phyloP scores from a whole-genome alignment of 805 yeast genomes.

The Clavispora asparagi region DNA sequence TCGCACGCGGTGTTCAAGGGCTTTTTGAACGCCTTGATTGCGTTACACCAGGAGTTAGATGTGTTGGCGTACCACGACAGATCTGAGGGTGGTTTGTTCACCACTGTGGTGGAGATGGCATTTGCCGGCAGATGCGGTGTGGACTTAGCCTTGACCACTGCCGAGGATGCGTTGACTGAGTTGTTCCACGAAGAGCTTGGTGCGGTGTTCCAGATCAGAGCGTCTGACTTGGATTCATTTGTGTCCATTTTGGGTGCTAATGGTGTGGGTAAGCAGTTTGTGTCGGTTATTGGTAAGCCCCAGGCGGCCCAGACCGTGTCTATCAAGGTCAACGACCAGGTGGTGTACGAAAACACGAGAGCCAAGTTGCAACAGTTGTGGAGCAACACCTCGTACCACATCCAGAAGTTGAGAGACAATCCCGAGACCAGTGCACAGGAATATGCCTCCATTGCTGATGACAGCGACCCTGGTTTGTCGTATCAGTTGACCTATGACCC shows the following conservation, averaged over 20 bases:
- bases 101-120: slow-evolving; percentile 89
- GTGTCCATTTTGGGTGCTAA: slow-evolving; percentile 47
- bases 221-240: slow-evolving; percentile 51
- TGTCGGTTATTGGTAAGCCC: slow-evolving; percentile 69
- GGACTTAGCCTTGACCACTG: slow-evolving; percentile 42
- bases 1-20: slow-evolving; percentile 57
- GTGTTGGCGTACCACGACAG: slow-evolving; percentile 92
- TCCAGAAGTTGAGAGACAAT: slow-evolving; percentile 91
- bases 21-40: slow-evolving; percentile 63
- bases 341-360: slow-evolving; percentile 52
- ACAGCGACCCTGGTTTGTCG: slow-evolving; percentile 83
- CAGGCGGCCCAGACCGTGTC: slow-evolving; percentile 46
- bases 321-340: slow-evolving; percentile 42
- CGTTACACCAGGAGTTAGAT: slow-evolving; percentile 60
- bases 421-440: slow-evolving; percentile 90
- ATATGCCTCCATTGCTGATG: slow-evolving; percentile 65
- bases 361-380: slow-evolving; percentile 74
- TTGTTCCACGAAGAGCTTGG: slow-evolving; percentile 94
- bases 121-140: slow-evolving; percentile 92
- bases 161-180: slow-evolving; percentile 44
- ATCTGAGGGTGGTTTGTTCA: slow-evolving; percentile 92
- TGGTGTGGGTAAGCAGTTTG: slow-evolving; percentile 50
- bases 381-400: slow-evolving; percentile 82
- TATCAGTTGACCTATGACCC: slow-evolving; percentile 74
- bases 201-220: slow-evolving; percentile 83